Base-by-base conservation (phyloP, 805 yeast genomes). In the Pichia gijzeniarum region DNA sequence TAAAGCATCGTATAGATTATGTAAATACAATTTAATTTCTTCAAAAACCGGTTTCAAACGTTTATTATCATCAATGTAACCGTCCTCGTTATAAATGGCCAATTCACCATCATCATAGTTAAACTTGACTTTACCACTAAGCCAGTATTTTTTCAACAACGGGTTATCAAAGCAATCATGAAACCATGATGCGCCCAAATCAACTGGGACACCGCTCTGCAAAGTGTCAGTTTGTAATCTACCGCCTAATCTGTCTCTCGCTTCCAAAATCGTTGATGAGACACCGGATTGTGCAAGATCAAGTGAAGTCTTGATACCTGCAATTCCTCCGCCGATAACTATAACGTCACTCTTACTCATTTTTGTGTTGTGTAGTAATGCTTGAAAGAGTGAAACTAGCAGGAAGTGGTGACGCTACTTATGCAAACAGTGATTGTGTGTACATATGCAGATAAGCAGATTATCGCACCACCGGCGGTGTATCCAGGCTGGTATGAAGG, bases 131-230 rank as follows among this genome's bases (percentile, higher is more conserved):
- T 63, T 54, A 5, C 56, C 59, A 28, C 43, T 44, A 19, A 38
- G 47, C 40, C 55, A 57, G 1, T 71, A 79, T 50, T 75, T 77
- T 30, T 69, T 63, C 46, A 86, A 75, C 22, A 85, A 68, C 1
- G 72, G 66, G 57, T 89, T 89, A 36, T 72, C 70, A 42, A 86
- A 63, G 5, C 88, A 76, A 52, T 87, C 95, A 57, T 89, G 96
- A 60, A 84, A 85, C 96, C 96, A 89, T 10, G 91, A 77, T 0
- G 95, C 96, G 1, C 96, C 96, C 17, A 87, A 53, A 59, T 88
- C 95, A 46, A 82, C 74, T 6, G 63, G 54, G 12, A 58, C 47
- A 6, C 62, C 62, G 6, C 55, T 40, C 3, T 57, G 54, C 22
- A 56, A 37, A 43, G 54, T 45, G 27, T 68, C 71, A 2, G 85